phyloP scores from a whole-genome alignment of 345 rosid species.

The Combretum micranthum region DNA sequence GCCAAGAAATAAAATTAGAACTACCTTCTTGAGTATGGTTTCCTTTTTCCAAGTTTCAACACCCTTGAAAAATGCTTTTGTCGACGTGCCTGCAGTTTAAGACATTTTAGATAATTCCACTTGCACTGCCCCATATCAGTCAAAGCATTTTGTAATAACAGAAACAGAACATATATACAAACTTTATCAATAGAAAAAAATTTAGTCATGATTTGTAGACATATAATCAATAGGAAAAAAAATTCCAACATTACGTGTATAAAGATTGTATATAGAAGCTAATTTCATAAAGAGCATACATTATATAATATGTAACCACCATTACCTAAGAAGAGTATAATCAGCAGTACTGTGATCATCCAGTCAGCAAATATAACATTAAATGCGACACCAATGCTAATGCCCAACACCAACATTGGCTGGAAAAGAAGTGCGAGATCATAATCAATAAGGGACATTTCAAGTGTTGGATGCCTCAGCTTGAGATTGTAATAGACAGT shows the following conservation, averaged over 20 bases:
- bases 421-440: conserved; percentile 71
- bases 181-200: no score
- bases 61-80: conserved; percentile 34
- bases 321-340: conserved; percentile 65
- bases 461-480: conserved; percentile 43
- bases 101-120: background rate
- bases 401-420: conserved; percentile 77
- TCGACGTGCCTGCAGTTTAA: conserved; percentile 23
- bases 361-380: conserved; percentile 69
- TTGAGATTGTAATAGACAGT: conserved; percentile 72
- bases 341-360: conserved; percentile 75
- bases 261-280: no score
- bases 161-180: no score
- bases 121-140: no score
- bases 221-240: background rate
- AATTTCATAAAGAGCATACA: no score
- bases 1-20: background rate
- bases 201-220: no score
- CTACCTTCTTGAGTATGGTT: conserved; percentile 31
- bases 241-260: no score
- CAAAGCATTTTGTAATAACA: no score
- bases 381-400: conserved; percentile 69
- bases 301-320: background rate
- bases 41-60: conserved; percentile 40
- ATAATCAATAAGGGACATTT: conserved; percentile 18